A percentile compares a stretch with the other conserved stretches of the same genome.
phyloP scores from a whole-genome alignment of 2,329 filamentous ascomycete genomes.

The Monosporascus sp. region DNA sequence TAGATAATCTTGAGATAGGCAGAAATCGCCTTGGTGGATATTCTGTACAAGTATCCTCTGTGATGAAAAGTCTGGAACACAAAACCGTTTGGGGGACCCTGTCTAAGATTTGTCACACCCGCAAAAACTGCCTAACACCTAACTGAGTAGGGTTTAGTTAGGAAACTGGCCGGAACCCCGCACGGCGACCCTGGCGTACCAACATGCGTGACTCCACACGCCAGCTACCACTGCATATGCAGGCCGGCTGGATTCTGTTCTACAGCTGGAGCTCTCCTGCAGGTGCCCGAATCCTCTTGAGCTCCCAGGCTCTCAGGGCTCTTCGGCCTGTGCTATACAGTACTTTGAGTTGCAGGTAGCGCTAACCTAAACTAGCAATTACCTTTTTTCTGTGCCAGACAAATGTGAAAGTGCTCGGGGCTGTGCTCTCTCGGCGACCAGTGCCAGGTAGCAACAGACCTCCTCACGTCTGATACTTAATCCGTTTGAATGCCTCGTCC shows the following conservation, averaged over 20 bases:
- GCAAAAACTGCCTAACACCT: too few species aligned
- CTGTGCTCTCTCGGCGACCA: background rate
- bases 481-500: background rate
- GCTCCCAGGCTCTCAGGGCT: too few species aligned
- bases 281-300: too few species aligned
- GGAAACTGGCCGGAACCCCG: background rate
- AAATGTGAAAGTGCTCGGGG: background rate
- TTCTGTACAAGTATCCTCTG: too few species aligned
- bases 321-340: too few species aligned
- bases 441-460: background rate
- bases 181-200: background rate
- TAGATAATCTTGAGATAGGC: too few species aligned
- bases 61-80: too few species aligned
- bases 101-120: background rate
- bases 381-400: background rate
- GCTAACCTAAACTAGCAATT: background rate
- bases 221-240: background rate
- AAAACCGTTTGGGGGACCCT: too few species aligned
- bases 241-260: background rate
- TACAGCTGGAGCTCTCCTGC: background rate
- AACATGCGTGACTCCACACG: background rate
- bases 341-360: too few species aligned
- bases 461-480: background rate
- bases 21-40: too few species aligned
- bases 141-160: background rate